Percentiles rank a stretch among this genome's conserved stretches.
Conservation (phyloP, 2,329 filamentous ascomycete species). For the Chaetomium strumarium region DNA sequence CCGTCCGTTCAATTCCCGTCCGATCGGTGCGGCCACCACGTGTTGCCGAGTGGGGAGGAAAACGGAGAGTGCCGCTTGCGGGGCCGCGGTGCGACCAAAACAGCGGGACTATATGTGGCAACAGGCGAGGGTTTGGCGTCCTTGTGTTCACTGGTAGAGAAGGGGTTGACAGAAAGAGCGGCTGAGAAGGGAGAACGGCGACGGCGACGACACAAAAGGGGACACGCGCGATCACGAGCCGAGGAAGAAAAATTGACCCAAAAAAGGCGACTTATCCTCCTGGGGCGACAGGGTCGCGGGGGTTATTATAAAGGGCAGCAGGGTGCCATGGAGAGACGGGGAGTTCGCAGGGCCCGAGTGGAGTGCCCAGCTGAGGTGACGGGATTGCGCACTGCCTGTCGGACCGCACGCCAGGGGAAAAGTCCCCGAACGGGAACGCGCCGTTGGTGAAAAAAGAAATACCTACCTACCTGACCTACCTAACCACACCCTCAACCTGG, state of each 20-base stretch:
- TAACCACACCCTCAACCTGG: too few species aligned
- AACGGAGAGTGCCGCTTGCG: constrained; percentile 1
- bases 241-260: constrained; percentile 1
- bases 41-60: not conserved
- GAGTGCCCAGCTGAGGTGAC: constrained; percentile 6
- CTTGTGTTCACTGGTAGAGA: too few species aligned
- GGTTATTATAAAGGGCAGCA: constrained; percentile 10
- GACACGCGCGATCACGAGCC: not conserved
- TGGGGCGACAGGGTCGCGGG: not conserved
- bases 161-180: not conserved
- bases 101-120: not conserved
- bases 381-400: constrained; percentile 11
- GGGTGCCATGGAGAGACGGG: constrained; percentile 13
- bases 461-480: not conserved
- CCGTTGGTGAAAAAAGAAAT: not conserved
- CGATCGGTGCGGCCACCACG: constrained; percentile 4
- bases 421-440: constrained; percentile 6
- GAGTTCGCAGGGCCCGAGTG: constrained; percentile 21
- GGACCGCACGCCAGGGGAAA: constrained; percentile 2
- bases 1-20: not conserved
- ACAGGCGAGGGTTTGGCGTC: not conserved
- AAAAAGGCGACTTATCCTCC: not conserved
- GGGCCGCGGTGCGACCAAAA: not conserved
- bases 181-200: not conserved
- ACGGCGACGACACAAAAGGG: not conserved